Percentiles rank a stretch among this genome's conserved stretches.
phyloP scores from a whole-genome alignment of 306 rosid species.

The Malus domestica region ASM211411v1 NC_041795.1:10160001-10160500 shows the following conservation, averaged over 20 bases:
- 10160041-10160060: background rate
- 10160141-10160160: background rate
- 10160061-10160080: background rate
- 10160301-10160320: background rate
- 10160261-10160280: background rate
- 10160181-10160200: background rate
- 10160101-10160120: background rate
- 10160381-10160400: background rate
- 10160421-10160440: background rate
- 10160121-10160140: background rate
- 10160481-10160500: slow-evolving; percentile 1
- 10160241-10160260: background rate
- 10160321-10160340: background rate
- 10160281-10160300: background rate
- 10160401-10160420: background rate
- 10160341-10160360: background rate
- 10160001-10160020: background rate
- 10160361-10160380: background rate
- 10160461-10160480: background rate
- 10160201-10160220: background rate
- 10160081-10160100: background rate
- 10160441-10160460: background rate
- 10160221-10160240: background rate
- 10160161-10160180: background rate
- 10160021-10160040: background rate